Conservation (phyloP, 1,139 yeast genomes). For the Suhomyces bokatorum region DNA sequence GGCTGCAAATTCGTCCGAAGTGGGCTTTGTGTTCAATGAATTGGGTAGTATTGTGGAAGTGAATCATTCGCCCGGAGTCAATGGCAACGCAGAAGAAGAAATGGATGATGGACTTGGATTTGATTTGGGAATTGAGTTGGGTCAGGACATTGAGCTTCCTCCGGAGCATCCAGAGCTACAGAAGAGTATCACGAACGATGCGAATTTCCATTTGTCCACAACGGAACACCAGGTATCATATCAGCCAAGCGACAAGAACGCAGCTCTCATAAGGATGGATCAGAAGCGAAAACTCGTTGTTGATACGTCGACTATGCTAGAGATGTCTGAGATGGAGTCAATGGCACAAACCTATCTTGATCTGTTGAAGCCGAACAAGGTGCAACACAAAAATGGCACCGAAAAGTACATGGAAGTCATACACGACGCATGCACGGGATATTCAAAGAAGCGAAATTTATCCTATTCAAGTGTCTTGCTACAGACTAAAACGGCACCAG, state of each 20-base stretch:
- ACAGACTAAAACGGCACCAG: neutral
- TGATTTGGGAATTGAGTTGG: conserved; percentile 11
- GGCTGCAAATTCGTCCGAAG: conserved; percentile 8
- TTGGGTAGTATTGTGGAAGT: conserved; percentile 9
- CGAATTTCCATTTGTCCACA: conserved; percentile 17
- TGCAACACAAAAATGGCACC: neutral
- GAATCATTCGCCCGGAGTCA: too few relatives aligned
- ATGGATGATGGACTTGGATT: conserved; percentile 6
- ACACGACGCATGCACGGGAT: neutral
- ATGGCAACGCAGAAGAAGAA: neutral
- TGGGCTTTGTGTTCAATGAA: conserved; percentile 12
- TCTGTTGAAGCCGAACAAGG: too few relatives aligned
- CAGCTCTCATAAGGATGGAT: neutral
- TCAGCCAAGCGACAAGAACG: neutral
- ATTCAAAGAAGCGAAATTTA: neutral
- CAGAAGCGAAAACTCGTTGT: neutral
- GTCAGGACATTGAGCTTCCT: neutral
- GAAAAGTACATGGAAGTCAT: neutral
- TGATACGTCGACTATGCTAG: neutral
- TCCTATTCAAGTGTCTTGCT: neutral
- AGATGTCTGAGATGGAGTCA: neutral
- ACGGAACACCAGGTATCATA: conserved; percentile 10
- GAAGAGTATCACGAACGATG: conserved; percentile 14
- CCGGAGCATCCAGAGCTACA: neutral
- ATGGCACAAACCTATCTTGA: neutral